A percentile compares a stretch with the other conserved stretches of the same genome.
phyloP scores from a whole-genome alignment of 116 monocot species.

The Zostera marina region DNA sequence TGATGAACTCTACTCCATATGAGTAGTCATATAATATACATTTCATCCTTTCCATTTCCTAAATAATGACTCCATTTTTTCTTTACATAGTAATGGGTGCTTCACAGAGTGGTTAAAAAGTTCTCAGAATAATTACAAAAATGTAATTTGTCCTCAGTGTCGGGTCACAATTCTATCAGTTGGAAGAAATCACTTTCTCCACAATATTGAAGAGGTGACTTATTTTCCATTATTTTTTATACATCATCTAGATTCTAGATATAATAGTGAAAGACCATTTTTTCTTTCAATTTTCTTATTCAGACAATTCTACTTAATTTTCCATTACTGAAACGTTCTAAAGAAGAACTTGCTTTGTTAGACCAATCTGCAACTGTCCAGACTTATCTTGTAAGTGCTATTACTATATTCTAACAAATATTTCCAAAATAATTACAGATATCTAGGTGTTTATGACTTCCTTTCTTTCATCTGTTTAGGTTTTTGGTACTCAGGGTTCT shows the following conservation, averaged over 20 bases:
- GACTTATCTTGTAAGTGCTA: constrained; percentile 63
- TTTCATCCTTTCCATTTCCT: neutral
- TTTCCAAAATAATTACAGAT: constrained; percentile 1
- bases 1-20: too few relatives aligned
- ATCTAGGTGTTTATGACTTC: neutral
- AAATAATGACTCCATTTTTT: neutral
- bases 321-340: constrained; percentile 57
- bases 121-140: constrained; percentile 18
- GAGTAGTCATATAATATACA: too few relatives aligned
- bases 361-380: constrained; percentile 61
- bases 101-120: constrained; percentile 95
- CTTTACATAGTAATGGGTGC: constrained; percentile 70
- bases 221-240: neutral
- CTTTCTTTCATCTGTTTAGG: neutral
- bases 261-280: neutral
- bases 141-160: constrained; percentile 72
- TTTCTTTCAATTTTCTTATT: constrained; percentile 6
- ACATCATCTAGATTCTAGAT: too few relatives aligned
- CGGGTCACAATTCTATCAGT: constrained; percentile 53
- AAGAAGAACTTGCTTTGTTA: constrained; percentile 68
- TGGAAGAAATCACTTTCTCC: constrained; percentile 89
- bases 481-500: neutral
- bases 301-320: constrained; percentile 60
- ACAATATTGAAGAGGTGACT: constrained; percentile 77
- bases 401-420: too few relatives aligned